These are phyloP conservation scores for Sporothrix phasma DNA, from an alignment of 2,329 filamentous ascomycete species.

Conservation along the genomic window DNA sequence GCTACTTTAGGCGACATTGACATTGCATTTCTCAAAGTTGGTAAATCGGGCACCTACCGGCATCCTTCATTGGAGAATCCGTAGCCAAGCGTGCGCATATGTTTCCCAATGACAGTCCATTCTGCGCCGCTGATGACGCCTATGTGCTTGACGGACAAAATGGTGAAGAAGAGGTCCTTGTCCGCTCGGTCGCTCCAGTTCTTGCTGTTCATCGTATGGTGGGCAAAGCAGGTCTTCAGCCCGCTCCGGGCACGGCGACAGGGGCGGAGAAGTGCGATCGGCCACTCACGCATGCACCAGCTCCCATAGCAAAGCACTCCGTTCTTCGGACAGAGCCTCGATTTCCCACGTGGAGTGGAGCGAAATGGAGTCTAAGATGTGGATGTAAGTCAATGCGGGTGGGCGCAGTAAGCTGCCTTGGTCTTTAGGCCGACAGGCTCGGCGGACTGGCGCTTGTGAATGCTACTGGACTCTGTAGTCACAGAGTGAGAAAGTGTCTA, in stretches of 20 bases:
- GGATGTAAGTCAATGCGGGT: background rate
- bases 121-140: conserved; percentile 52
- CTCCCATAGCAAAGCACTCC: background rate
- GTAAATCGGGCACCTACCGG: conserved; percentile 28
- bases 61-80: conserved; percentile 56
- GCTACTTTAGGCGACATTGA: too few species aligned
- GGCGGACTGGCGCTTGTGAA: background rate
- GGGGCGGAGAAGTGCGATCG: background rate
- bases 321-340: background rate
- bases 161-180: conserved; percentile 54
- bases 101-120: conserved; percentile 53
- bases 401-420: background rate
- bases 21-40: background rate
- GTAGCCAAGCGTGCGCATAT: conserved; percentile 50
- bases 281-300: background rate
- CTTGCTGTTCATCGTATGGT: conserved; percentile 33
- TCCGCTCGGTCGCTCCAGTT: conserved; percentile 53
- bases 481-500: background rate
- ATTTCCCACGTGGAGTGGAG: background rate
- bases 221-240: background rate
- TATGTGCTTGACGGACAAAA: conserved; percentile 52
- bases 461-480: background rate
- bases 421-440: background rate
- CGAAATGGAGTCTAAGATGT: background rate
- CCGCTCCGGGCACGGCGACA: background rate